phyloP scores from a whole-genome alignment of 768 basidiomycete species.

The Lactarius indigo region DNA sequence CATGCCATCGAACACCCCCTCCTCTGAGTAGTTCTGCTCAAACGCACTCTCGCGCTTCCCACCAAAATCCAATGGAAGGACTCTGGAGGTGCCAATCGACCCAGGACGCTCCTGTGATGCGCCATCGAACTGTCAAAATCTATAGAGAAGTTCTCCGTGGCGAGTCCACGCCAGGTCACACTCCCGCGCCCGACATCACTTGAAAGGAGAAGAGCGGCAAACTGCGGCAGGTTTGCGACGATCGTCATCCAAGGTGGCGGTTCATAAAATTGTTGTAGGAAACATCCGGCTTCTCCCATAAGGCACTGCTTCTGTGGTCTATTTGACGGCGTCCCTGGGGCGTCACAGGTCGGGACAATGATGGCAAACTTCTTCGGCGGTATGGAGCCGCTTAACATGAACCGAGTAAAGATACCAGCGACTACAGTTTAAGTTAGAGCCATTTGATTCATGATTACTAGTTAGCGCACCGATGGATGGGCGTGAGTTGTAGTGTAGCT shows the following conservation, averaged over 20 bases:
- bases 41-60: background rate
- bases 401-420: background rate
- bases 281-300: background rate
- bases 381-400: background rate
- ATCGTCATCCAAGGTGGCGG: conserved; percentile 13
- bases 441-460: background rate
- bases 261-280: conserved; percentile 4
- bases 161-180: background rate
- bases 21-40: conserved; percentile 2
- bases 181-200: background rate
- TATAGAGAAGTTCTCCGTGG: background rate
- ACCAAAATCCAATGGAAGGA: conserved; percentile 8
- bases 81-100: conserved; percentile 9
- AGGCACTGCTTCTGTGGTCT: background rate
- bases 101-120: conserved; percentile 4
- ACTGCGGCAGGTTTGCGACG: conserved; percentile 5
- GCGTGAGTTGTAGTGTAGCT: background rate
- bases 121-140: conserved; percentile 13
- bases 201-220: conserved; percentile 6
- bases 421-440: background rate
- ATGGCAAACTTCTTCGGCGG: background rate
- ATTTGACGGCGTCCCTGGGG: conserved; percentile 1
- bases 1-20: background rate
- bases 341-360: background rate
- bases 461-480: background rate